Evolutionary conservation across 371 early-diverging fungal genomes (phyloP), one percentile per base, ranked within the genome.

Genomic region (Mortierella sp.): DNA sequence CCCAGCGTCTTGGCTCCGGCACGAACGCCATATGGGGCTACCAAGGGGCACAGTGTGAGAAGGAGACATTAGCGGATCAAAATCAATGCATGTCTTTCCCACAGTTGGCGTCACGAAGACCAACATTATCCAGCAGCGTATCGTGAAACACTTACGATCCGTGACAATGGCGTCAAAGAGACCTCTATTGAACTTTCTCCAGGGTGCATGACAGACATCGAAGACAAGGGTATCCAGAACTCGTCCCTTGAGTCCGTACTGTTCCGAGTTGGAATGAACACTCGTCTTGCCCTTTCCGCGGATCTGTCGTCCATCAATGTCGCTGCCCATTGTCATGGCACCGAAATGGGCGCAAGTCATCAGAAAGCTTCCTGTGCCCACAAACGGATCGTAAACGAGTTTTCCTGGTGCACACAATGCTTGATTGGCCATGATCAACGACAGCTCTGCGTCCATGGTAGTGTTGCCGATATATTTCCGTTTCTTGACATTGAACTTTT

Each of bases 251-350:
- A 97, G 61, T 16, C 85, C 78, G 76, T 98, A 98, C 72, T 97
- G 97, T 49, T 80, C 85, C 24, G 92, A 73, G 69, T 96, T 98
- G n/a, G 92, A 83, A 12, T 83, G 64, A 52, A 95, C 87, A 52
- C 80, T 81, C n/a, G 79, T 55, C 61, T 79, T 54, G 56, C 90
- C 91, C 66, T 92, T 93, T n/a, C 99, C 99, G 21, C 97, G 86
- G 41, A 99, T 95, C 81, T 98, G 98, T 50, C 97, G 86, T 5
- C 98, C 98, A 65, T 99, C 98, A 63, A 99, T 97, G 83, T 99
- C 99, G 0, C 95, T 91, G 3, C 99, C 99, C 64, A 97, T 71
- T 0, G 96, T 92, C 68, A 83, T 92, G 0, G 95, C 92, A 17
- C 99, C 99, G 85, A 92, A 97, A 77, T 97, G 94, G 10, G 97